Evolutionary conservation across 225 moss, liverwort and hornwort species (phyloP), one percentile per base, ranked within the genome.

Genomic region (Bryoerythrophyllum caledonicum): DNA sequence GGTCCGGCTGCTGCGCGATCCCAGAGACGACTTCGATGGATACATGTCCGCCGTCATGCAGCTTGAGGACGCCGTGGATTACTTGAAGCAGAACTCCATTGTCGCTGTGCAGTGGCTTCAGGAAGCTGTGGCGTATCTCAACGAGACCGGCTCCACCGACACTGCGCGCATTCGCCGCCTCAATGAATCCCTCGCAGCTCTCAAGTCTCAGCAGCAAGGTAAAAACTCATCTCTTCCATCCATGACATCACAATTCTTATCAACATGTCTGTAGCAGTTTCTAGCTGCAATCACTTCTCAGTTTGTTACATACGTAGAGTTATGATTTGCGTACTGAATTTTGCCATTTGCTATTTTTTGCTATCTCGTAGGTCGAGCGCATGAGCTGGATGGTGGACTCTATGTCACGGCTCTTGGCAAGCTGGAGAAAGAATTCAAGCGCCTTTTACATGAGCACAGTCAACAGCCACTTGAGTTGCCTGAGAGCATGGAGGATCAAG

Each of bases 391-490:
- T 67, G 87, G 82, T 63, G 96, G 96, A 19, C 77, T 97, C 28
- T 74, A 94, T 56, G 82, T 74, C 27, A 79, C 89, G 63, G 88
- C 92, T 46, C 82, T 87, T n/a, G 81, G 78, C 67, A 92, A 92
- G 74, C 85, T 97, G 60, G 91, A 92, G 62, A 78, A 74, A 72
- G 88, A 89, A 27, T 97, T 97, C 68, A 88, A 82, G 79, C 71
- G 83, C 12, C 71, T 97, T 7, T 23, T 97, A 72, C 72, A 72
- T 34, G 83, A 90, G 74, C 67, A 79, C 74, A 94, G 87, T 65
- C 69, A 7, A 49, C 48, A 58, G 52, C 71, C 89, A 11, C n/a
- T 89, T 55, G 49, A 69, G 23, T 73, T 94, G 32, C 93, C 94
- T 0, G 73, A 75, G 10, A 53, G 77, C 44, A 73, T 86, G 79